Evolutionary conservation across 1,139 yeast genomes (phyloP), one percentile per base, ranked within the genome.

Genomic region (Debaryomycetaceae sp.): DNA sequence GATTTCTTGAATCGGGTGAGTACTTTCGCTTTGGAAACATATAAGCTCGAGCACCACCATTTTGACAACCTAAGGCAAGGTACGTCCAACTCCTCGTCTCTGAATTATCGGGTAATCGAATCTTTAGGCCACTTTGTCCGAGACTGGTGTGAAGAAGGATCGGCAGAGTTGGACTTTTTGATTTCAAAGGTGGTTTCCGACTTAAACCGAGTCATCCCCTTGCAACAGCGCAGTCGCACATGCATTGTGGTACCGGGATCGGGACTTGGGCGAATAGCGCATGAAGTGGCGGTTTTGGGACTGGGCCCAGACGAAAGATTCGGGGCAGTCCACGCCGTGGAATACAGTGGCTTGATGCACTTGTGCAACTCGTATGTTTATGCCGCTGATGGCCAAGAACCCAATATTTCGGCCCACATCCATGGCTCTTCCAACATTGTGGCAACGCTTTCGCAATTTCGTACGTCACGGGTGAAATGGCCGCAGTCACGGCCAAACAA

Each of bases 381-480:
- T 34, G 42, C 49, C 3, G 43, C 34, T 28, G 5, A 25, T n/a
- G 34, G 16, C 23, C 28, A 10, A 18, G 28, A 18, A 9, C 15
- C 8, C 20, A 23, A 40, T 3, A 40, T 88, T 1, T 62, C 63
- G 37, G 96, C 97, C 0, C 83, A 69, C 48, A 53, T 82, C 17
- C 93, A 84, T 49, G 65, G 78, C 2, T 80, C 79, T 44, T 84
- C 95, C 4, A 84, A 88, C 46, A 85, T 78, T 45, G 49, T 64
- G 8, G 49, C 55, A 11, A 47, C 65, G 0, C 60, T 53, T 1
- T 63, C 75, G 28, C 96, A 86, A 49, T 51, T 70, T 16, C 57
- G 86, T 28, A 43, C 64, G 1, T 59, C 73, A 1, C 38, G 50
- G 3, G 50, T 84, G 1, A 42, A 51, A 3, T 57, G 56, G 6